Evolutionary conservation across 164 flowering plant genomes (phyloP), one percentile per base, ranked within the genome.

Genomic region (Santalum album): DNA sequence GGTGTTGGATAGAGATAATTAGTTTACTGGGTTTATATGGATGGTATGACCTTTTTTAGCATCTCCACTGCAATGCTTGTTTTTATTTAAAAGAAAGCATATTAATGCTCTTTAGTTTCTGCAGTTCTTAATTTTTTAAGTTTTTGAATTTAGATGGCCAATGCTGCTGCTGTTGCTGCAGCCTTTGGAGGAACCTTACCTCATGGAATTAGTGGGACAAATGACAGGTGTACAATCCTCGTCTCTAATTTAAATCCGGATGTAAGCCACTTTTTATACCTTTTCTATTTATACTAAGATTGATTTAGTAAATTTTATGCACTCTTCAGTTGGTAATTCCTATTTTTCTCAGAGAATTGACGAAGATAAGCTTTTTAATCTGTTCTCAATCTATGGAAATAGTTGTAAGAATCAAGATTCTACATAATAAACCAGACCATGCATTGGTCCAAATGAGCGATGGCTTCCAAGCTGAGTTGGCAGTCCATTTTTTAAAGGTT

Each of bases 401-500:
- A 94, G n/a, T 90, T 64, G 78, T 79, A 47, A 79, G 99, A 62
- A 82, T 94, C 58, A 90, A 90, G 71, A 68, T 90, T 65, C 95
- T 94, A 29, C 96, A 81, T 4, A 90, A 80, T 60, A 94, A 90
- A 62, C 99, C 97, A 18, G 99, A 94, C 64, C 99, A 94, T 77
- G 99, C 97, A 12, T 82, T 94, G 27, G 78, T 94, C 46, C 90
- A 94, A 75, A 82, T 94, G 96, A 87, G 87, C 27, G 97, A 94
- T 78, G 99, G 97, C 14, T 90, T 94, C 55, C 99, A 94, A 73
- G 95, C 99, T 49, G 99, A 94, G 61, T 61, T 94, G 79, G 97
- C 97, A 17, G 97, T 94, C 6, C 87, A 94, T 69, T 94, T 90
- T 68, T 60, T 94, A 61, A 94, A 90, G 99, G 99, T 92, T 27